Percentiles rank a stretch among this genome's conserved stretches.
These are phyloP conservation scores for Emmonsiellopsis sp. DNA, from an alignment of 2,329 filamentous ascomycete species.

Conservation along the genomic window DNA sequence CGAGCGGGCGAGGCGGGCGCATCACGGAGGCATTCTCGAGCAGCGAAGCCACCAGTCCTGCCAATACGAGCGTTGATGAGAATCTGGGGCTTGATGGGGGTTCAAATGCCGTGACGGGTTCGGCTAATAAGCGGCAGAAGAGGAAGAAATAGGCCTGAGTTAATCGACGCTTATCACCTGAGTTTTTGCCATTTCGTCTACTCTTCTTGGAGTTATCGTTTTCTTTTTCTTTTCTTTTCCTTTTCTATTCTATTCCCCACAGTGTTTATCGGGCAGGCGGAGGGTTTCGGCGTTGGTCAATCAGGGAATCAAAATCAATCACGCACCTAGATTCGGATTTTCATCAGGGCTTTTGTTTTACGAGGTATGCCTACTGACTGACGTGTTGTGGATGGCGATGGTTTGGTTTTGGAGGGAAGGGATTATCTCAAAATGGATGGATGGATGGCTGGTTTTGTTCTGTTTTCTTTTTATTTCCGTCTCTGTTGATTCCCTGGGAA, in stretches of 20 bases:
- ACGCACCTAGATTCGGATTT: no score
- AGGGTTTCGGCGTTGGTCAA: not conserved
- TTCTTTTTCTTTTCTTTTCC: not conserved
- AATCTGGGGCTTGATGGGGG: slow-evolving; percentile 4
- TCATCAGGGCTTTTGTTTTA: no score
- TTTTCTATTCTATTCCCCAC: not conserved
- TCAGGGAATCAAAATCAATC: not conserved
- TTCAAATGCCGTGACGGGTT: not conserved
- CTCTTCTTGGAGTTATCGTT: not conserved
- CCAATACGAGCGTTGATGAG: slow-evolving; percentile 24
- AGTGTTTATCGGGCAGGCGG: not conserved
- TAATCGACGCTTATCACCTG: not conserved
- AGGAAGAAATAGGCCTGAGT: not conserved
- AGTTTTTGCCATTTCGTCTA: not conserved
- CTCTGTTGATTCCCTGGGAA: no score
- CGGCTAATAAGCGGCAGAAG: slow-evolving; percentile 1
- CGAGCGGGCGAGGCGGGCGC: slow-evolving; percentile 6
- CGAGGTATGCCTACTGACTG: no score
- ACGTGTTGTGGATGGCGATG: no score
- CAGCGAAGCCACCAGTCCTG: slow-evolving; percentile 35
- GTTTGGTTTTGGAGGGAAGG: no score
- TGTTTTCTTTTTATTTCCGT: no score
- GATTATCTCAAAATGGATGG: no score
- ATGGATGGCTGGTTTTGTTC: no score
- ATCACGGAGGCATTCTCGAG: slow-evolving; percentile 36